Conservation (phyloP, 129 eudicot species). For the Saussurea involucrata region DNA sequence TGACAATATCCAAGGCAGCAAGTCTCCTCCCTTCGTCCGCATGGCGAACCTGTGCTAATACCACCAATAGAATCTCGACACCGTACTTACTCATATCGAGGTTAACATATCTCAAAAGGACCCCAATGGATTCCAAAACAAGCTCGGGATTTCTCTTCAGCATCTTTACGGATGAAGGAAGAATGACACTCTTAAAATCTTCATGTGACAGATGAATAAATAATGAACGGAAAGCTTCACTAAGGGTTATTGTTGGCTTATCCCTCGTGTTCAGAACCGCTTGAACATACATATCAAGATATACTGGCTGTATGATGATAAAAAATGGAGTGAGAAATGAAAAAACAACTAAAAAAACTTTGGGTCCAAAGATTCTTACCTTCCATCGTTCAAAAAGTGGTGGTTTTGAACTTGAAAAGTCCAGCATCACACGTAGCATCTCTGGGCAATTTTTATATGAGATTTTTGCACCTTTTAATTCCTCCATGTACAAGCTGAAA, state of each 20-base stretch:
- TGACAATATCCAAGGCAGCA: slow-evolving; percentile 68
- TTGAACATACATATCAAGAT: slow-evolving; percentile 80
- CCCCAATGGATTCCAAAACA: slow-evolving; percentile 68
- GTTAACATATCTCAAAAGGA: slow-evolving; percentile 61
- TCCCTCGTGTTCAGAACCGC: slow-evolving; percentile 75
- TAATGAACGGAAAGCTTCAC: slow-evolving; percentile 79
- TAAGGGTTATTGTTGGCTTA: slow-evolving; percentile 61
- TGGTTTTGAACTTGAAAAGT: slow-evolving; percentile 49
- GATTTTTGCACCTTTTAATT: slow-evolving; percentile 59
- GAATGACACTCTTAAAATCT: slow-evolving; percentile 62
- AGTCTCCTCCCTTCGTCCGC: slow-evolving; percentile 85
- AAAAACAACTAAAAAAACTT: not conserved
- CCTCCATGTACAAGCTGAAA: slow-evolving; percentile 66
- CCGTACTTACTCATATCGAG: slow-evolving; percentile 89
- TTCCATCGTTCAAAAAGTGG: slow-evolving; percentile 61
- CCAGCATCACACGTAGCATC: slow-evolving; percentile 57
- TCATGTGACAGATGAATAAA: slow-evolving; percentile 67
- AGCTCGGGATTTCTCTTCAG: slow-evolving; percentile 97
- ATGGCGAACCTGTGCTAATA: slow-evolving; percentile 88
- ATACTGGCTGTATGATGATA: slow-evolving; percentile 50
- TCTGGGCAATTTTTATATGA: slow-evolving; percentile 70
- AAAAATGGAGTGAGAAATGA: slow-evolving; percentile 1
- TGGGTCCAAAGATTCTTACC: slow-evolving; percentile 27
- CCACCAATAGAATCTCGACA: slow-evolving; percentile 67
- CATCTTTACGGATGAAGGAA: slow-evolving; percentile 91